Percentiles rank a stretch among this genome's conserved stretches.
These are phyloP conservation scores for Combretum micranthum DNA, from an alignment of 345 rosid genomes.

Conservation along the genomic window DNA sequence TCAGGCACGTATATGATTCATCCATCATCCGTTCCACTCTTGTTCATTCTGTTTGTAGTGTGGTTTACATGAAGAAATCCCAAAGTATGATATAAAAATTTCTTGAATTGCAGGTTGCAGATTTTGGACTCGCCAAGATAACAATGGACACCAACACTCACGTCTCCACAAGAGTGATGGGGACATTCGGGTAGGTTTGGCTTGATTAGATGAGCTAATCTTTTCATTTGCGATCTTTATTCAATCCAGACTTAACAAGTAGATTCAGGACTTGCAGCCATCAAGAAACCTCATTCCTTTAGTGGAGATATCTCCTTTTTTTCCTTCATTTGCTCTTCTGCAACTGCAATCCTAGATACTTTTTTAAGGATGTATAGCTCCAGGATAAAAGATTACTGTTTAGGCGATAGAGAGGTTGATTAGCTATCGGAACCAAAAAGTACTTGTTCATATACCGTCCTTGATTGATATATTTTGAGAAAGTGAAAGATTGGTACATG, in stretches of 20 bases:
- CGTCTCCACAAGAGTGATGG: conserved; percentile 99
- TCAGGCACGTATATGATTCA: conserved; percentile 42
- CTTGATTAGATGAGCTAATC: too few relatives aligned
- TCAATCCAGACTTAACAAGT: not conserved
- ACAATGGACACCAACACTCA: conserved; percentile 75
- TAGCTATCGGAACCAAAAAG: too few relatives aligned
- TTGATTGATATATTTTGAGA: too few relatives aligned
- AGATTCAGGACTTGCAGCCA: not conserved
- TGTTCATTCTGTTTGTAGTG: not conserved
- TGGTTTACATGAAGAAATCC: too few relatives aligned
- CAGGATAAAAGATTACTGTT: not conserved
- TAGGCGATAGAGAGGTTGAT: too few relatives aligned
- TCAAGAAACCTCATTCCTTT: not conserved
- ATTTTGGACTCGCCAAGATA: conserved; percentile 94
- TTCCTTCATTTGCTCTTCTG: too few relatives aligned
- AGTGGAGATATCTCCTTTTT: too few relatives aligned
- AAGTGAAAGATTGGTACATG: too few relatives aligned
- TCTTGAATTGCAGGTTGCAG: conserved; percentile 62
- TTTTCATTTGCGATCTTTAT: not conserved
- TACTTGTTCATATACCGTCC: too few relatives aligned
- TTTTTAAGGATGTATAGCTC: not conserved
- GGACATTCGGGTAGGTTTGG: conserved; percentile 81
- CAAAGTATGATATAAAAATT: too few relatives aligned
- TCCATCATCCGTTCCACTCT: not conserved
- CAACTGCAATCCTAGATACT: too few relatives aligned